Conservation (phyloP, 2,329 filamentous ascomycete genomes). For the Helminthosporium solani region DNA sequence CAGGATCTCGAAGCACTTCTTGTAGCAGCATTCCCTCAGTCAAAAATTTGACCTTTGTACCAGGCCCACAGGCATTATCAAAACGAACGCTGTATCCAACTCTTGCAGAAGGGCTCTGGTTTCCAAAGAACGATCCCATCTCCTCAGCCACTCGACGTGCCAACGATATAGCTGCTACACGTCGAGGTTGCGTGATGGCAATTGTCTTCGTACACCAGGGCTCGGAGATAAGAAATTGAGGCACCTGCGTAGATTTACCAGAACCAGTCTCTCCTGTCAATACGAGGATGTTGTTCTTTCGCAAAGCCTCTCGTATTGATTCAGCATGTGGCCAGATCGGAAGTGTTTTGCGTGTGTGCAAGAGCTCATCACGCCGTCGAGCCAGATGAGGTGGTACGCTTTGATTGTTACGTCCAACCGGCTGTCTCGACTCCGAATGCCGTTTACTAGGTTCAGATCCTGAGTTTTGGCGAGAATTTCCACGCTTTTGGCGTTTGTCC, state of each 20-base stretch:
- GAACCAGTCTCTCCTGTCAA: conserved; percentile 93
- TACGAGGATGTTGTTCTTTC: conserved; percentile 70
- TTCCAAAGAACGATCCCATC: conserved; percentile 65
- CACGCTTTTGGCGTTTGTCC: not conserved
- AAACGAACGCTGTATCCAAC: conserved; percentile 97
- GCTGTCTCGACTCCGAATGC: not conserved
- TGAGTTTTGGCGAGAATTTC: not conserved
- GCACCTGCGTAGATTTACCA: conserved; percentile 94
- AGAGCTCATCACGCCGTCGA: conserved; percentile 51
- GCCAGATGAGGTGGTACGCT: conserved; percentile 26
- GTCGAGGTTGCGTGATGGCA: conserved; percentile 89
- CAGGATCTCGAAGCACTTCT: conserved; percentile 83
- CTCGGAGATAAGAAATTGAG: conserved; percentile 80
- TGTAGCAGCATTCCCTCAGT: conserved; percentile 96
- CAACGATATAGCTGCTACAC: conserved; percentile 89
- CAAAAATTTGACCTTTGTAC: conserved; percentile 86
- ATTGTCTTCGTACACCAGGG: conserved; percentile 78
- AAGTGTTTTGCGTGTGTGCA: conserved; percentile 62
- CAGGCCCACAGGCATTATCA: conserved; percentile 78
- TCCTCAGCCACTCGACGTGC: conserved; percentile 87
- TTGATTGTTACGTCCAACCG: not conserved
- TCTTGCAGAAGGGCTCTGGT: conserved; percentile 58
- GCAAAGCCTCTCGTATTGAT: conserved; percentile 66
- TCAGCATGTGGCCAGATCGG: conserved; percentile 77
- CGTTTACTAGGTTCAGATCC: not conserved